phyloP scores from a whole-genome alignment of 805 yeast species.

The Hanseniaspora guilliermondii region DNA sequence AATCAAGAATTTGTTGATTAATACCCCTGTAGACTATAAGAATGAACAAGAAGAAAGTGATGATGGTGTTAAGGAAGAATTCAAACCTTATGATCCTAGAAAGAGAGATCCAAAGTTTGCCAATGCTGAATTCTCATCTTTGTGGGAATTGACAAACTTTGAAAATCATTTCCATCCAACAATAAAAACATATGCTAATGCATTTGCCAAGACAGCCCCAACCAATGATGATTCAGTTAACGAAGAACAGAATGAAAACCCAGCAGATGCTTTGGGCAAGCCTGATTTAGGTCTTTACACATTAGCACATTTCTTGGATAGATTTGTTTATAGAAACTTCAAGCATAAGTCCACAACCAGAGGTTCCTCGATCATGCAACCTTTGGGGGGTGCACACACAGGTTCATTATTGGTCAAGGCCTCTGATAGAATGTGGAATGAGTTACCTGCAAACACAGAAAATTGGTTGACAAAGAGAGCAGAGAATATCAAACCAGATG shows the following conservation, averaged over 20 bases:
- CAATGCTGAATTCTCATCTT: slow-evolving; percentile 65
- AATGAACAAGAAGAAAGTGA: slow-evolving; percentile 35
- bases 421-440: slow-evolving; percentile 32
- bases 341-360: slow-evolving; percentile 60
- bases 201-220: slow-evolving; percentile 32
- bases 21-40: slow-evolving; percentile 41
- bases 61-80: slow-evolving; percentile 4
- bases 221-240: slow-evolving; percentile 23
- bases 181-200: slow-evolving; percentile 63
- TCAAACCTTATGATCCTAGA: slow-evolving; percentile 54
- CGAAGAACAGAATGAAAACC: slow-evolving; percentile 42
- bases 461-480: slow-evolving; percentile 65
- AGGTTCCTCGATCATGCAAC: slow-evolving; percentile 95
- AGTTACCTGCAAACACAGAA: slow-evolving; percentile 69
- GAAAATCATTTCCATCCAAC: slow-evolving; percentile 85
- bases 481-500: slow-evolving; percentile 69
- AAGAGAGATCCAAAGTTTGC: slow-evolving; percentile 89
- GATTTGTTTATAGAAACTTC: slow-evolving; percentile 89
- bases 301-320: slow-evolving; percentile 79
- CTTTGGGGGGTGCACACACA: slow-evolving; percentile 70
- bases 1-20: slow-evolving; percentile 47
- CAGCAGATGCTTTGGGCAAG: slow-evolving; percentile 46
- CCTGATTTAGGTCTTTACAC: slow-evolving; percentile 89
- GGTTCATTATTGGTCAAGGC: slow-evolving; percentile 57
- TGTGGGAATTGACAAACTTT: slow-evolving; percentile 78